Base-by-base conservation (phyloP, 345 rosid species). In the Brassica nigra region DNA sequence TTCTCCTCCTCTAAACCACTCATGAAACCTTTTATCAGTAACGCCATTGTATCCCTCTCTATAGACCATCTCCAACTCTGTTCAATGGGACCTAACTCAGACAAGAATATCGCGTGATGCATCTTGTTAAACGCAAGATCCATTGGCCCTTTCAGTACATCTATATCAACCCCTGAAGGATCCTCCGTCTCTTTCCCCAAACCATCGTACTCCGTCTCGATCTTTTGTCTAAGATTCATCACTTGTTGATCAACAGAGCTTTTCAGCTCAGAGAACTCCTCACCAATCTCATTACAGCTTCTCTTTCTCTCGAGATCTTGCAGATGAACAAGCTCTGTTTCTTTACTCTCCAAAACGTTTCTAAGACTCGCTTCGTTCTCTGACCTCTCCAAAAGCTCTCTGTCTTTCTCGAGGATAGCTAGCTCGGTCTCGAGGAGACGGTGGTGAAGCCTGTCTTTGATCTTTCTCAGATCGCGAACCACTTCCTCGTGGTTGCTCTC, bases 91-190 rank as follows among this genome's bases (percentile, higher is more conserved):
- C 87, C 90, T 23, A 85, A 62, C 49, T 92, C 94, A 0, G 93
- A 89, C 80, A 85, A 78, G 82, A 86, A 84, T 28, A 88, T 86
- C 1, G 91, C 90, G 31, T 78, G 84, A 75, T 89, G 90, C 96
- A 94, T 92, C 87, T 88, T 90, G 44, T 84, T 91, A 49, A 94
- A 92, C 34, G 97, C 96, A 39, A 89, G 81, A 83, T 92, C 95
- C 76, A 91, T 71, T 9, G 98, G 91, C 49, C 85, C 93, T 75
- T 94, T 92, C 36, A 92, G 76, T 34, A 85, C 80, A 66, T 88
- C 80, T 7, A 92, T 88, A 69, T 92, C 93, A 0, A 82, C 82
- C 8, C 93, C 86, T 78, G 78, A 54, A 83, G 89, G 71, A 82
- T 84, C 61, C 67, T 81, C 42, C 15, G 74, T 31, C 64, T 75